A percentile compares a stretch with the other conserved stretches of the same genome.
These are phyloP conservation scores for Astrothelium macrocarpum DNA, from an alignment of 495 filamentous ascomycete genomes.

Conservation along the genomic window DNA sequence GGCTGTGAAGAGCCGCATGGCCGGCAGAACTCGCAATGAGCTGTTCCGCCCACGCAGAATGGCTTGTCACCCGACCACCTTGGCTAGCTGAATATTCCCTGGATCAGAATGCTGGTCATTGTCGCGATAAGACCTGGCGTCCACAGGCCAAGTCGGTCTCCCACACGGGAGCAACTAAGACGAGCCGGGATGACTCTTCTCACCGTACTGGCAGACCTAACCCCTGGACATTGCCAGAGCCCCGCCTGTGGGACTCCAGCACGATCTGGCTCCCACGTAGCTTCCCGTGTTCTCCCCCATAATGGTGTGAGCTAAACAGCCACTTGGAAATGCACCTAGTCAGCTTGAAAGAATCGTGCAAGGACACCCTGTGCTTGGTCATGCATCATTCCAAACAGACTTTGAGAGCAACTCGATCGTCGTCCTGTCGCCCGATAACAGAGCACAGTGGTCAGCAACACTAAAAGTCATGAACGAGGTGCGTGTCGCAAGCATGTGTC, in stretches of 20 bases:
- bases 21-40: neutral
- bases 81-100: neutral
- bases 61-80: constrained; percentile 1
- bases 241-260: neutral
- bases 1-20: neutral
- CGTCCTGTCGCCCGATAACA: neutral
- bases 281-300: neutral
- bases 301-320: neutral
- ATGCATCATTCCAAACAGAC: neutral
- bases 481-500: no score
- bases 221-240: neutral
- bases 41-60: neutral
- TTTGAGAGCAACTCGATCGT: neutral
- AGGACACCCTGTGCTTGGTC: neutral
- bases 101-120: neutral
- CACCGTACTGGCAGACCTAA: neutral
- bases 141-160: neutral
- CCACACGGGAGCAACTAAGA: neutral
- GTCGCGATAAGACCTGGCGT: neutral
- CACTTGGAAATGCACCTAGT: neutral
- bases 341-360: neutral
- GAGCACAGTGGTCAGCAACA: neutral
- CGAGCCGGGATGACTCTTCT: neutral
- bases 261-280: neutral
- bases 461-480: neutral